A percentile compares a stretch with the other conserved stretches of the same genome.
phyloP scores from a whole-genome alignment of 495 filamentous ascomycete species.

The Symbiotaphrina buchneri region DNA sequence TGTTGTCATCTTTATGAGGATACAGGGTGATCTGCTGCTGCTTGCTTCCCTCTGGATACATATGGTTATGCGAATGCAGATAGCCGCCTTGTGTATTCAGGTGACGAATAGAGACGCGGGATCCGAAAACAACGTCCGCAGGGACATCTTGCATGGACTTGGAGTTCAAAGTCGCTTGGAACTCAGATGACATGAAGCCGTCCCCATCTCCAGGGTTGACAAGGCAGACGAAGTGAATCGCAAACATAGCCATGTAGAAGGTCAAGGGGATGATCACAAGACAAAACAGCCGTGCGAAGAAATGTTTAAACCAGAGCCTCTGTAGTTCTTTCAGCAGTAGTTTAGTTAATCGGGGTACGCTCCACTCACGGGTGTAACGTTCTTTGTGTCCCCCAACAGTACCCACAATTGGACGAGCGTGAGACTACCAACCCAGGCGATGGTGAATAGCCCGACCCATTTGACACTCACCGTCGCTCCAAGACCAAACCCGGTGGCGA shows the following conservation, averaged over 20 bases:
- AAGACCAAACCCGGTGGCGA: slow-evolving; percentile 62
- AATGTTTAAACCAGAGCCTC: slow-evolving; percentile 84
- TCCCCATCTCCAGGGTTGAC: slow-evolving; percentile 91
- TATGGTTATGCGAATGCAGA: slow-evolving; percentile 84
- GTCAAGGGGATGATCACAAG: slow-evolving; percentile 72
- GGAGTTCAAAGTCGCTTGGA: slow-evolving; percentile 90
- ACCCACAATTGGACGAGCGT: slow-evolving; percentile 88
- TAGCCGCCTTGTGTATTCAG: slow-evolving; percentile 96
- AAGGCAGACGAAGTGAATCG: slow-evolving; percentile 81
- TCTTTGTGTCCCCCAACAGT: slow-evolving; percentile 68
- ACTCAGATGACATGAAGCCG: slow-evolving; percentile 98
- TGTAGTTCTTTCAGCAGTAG: slow-evolving; percentile 8
- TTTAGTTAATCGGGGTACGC: background rate
- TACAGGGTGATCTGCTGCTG: slow-evolving; percentile 98
- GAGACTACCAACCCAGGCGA: slow-evolving; percentile 89
- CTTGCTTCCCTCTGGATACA: slow-evolving; percentile 95
- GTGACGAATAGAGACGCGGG: slow-evolving; percentile 68
- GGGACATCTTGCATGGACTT: slow-evolving; percentile 91
- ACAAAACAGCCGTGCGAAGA: slow-evolving; percentile 77
- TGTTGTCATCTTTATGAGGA: slow-evolving; percentile 98
- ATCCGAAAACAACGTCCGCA: slow-evolving; percentile 77
- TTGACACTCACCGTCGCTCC: slow-evolving; percentile 91
- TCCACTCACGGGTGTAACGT: slow-evolving; percentile 43
- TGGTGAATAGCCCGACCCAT: slow-evolving; percentile 97
- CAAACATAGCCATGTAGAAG: slow-evolving; percentile 93